Evolutionary conservation across 805 yeast genomes (phyloP), one percentile per base, ranked within the genome.

Genomic region (Pichia gijzeniarum): DNA sequence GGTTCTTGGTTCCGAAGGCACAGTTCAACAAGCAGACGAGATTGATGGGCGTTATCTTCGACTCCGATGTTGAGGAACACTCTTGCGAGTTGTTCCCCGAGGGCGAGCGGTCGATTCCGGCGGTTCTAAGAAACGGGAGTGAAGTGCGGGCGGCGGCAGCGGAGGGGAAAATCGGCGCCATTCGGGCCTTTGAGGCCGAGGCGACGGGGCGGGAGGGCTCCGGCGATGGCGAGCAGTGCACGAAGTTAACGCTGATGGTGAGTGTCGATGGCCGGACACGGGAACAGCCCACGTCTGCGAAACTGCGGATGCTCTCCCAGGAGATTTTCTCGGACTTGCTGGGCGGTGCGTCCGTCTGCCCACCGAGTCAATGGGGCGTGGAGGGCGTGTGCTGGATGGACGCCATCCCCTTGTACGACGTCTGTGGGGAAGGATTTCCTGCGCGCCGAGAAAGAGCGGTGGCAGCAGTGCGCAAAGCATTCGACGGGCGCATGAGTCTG

Each of bases 1-100:
- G 99, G 1, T 87, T 84, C 54, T 71, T 91, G 39, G 84, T 90
- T 9, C 99, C 99, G 7, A 69, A 71, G 48, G 49, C 64, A 4
- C 49, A 54, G 53, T 64, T 64, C 38, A 67, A 71, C 39, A 14
- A 10, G 5, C 57, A 57, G 1, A 80, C 81, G 51, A 69, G 75
- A 17, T 64, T 89, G 14, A 68, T 91, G 27, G 99, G 99, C 3
- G 87, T 88, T 5, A 88, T 93, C 17, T 91, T 83, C 64, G 98
- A 91, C 62, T 86, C 96, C 1, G 88, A 87, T 44, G 77, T 87
- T 19, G 93, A 85, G 56, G 73, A 76, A 16, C 74, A 79, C 41
- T 64, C 76, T 17, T 49, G 49, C 17, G 47, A 45, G 17, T 28
- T 62, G 7, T 53, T 62, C 32, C 54, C 53, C 20, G 46, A 44